Evolutionary conservation across 2,329 filamentous ascomycete genomes (phyloP).

Genomic region (Pseudopyrenochaeta lycopersici): DNA sequence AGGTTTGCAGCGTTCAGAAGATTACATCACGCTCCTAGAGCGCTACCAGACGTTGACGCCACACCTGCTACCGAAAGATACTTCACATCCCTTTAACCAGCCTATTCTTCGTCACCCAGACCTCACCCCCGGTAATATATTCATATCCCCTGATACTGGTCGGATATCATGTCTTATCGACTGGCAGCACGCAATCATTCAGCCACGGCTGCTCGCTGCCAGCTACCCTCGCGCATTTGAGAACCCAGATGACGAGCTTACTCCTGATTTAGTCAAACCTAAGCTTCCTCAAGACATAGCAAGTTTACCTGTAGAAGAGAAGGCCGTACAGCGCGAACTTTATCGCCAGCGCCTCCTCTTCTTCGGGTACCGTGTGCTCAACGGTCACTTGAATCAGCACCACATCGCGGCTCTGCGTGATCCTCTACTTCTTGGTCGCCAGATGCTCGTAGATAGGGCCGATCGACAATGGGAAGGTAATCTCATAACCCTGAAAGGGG

Average conservation of each 20-base stretch:
- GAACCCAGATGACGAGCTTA: conserved; percentile 17
- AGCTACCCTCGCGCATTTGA: conserved; percentile 19
- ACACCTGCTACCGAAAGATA: conserved; percentile 18
- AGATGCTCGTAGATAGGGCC: conserved; percentile 23
- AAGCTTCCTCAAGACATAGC: conserved; percentile 16
- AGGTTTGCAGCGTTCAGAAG: conserved; percentile 17
- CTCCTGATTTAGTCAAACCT: not conserved
- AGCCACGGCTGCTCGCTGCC: conserved; percentile 20
- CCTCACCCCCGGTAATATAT: conserved; percentile 21
- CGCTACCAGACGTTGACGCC: conserved; percentile 14
- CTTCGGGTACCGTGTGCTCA: conserved; percentile 15
- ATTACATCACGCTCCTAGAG: conserved; percentile 15
- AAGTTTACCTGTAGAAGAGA: conserved; percentile 11
- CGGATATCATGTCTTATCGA: conserved; percentile 20
- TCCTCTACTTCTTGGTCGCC: conserved; percentile 19
- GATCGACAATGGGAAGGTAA: conserved; percentile 24
- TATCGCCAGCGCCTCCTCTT: conserved; percentile 22
- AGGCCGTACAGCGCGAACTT: conserved; percentile 11
- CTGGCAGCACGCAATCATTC: conserved; percentile 22
- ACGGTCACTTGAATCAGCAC: conserved; percentile 14
- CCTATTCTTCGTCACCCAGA: conserved; percentile 22
- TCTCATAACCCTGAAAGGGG: conserved; percentile 21
- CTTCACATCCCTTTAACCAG: conserved; percentile 17
- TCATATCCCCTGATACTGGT: conserved; percentile 17
- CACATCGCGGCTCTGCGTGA: conserved; percentile 20